A percentile compares a stretch with the other conserved stretches of the same genome.
phyloP scores from a whole-genome alignment of 2,329 filamentous ascomycete species.

The Pestalotiopsis fici region DNA sequence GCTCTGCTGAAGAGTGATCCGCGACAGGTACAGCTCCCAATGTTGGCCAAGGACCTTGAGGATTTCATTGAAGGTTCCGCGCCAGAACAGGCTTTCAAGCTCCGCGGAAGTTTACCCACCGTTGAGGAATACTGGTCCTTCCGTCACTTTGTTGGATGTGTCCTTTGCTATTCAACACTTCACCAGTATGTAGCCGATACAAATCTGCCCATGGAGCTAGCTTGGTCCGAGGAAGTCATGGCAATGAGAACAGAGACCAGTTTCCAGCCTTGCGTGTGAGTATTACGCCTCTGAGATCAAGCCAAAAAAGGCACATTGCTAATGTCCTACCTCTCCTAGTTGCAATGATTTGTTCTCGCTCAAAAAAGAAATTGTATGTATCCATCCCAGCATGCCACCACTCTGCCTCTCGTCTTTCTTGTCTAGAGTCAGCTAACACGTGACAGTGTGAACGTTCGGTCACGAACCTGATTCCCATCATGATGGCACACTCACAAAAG shows the following conservation, averaged over 20 bases:
- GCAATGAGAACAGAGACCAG: constrained; percentile 17
- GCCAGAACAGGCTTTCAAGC: constrained; percentile 17
- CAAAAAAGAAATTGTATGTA: neutral
- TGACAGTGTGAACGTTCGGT: neutral
- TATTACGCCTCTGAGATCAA: neutral
- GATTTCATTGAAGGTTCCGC: constrained; percentile 20
- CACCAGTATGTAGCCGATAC: constrained; percentile 19
- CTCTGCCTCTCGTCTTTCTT: neutral
- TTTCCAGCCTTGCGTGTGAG: constrained; percentile 18
- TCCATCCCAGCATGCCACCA: too few relatives aligned
- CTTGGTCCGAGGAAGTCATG: constrained; percentile 17
- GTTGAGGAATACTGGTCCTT: constrained; percentile 20
- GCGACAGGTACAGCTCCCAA: constrained; percentile 12
- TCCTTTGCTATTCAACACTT: constrained; percentile 15
- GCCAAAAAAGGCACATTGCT: neutral
- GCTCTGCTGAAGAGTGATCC: constrained; percentile 8
- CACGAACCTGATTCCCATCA: neutral
- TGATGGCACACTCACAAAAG: neutral
- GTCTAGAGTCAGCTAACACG: neutral
- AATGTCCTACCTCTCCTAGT: neutral
- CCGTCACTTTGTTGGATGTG: constrained; percentile 19
- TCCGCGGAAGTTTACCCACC: constrained; percentile 14
- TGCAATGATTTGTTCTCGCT: neutral
- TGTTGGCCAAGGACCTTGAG: constrained; percentile 14
- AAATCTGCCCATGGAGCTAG: constrained; percentile 13